Evolutionary conservation across 2,329 filamentous ascomycete species (phyloP).

Genomic region (Teratosphaeria destructans): DNA sequence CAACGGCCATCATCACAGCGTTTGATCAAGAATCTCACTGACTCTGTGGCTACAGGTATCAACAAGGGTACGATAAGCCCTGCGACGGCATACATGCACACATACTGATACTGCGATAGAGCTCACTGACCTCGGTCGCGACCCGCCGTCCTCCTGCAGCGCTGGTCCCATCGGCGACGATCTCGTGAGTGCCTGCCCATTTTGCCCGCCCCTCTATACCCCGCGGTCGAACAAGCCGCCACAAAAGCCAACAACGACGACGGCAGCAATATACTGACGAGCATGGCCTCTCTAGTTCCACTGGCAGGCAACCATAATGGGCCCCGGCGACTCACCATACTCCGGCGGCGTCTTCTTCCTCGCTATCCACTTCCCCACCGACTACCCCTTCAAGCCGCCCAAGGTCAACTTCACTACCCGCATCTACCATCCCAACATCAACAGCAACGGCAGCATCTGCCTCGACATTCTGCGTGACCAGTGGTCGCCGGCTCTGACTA

Average conservation of each 20-base stretch:
- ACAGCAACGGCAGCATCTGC: conserved; percentile 98
- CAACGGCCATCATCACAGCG: background rate
- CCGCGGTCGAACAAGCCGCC: conserved; percentile 1
- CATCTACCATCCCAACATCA: conserved; percentile 99
- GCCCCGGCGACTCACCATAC: conserved; percentile 94
- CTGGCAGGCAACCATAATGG: conserved; percentile 99
- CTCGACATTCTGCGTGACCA: conserved; percentile 97
- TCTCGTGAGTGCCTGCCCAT: conserved; percentile 58
- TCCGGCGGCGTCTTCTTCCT: conserved; percentile 98
- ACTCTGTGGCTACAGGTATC: background rate
- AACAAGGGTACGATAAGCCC: conserved; percentile 1
- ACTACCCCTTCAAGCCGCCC: conserved; percentile 99
- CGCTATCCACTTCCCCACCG: conserved; percentile 96
- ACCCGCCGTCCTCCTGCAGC: conserved; percentile 97
- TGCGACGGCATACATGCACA: background rate
- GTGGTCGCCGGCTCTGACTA: conserved; percentile 97
- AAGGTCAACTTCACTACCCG: conserved; percentile 99
- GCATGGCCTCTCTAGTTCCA: conserved; percentile 60
- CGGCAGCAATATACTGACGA: background rate
- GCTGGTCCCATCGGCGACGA: conserved; percentile 95
- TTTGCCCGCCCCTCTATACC: conserved; percentile 6
- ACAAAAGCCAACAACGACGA: background rate
- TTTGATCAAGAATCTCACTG: background rate
- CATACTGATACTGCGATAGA: background rate
- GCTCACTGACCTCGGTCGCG: conserved; percentile 37